phyloP scores from a whole-genome alignment of 2,329 filamentous ascomycete species.

The Calonectria henricotiae region DNA sequence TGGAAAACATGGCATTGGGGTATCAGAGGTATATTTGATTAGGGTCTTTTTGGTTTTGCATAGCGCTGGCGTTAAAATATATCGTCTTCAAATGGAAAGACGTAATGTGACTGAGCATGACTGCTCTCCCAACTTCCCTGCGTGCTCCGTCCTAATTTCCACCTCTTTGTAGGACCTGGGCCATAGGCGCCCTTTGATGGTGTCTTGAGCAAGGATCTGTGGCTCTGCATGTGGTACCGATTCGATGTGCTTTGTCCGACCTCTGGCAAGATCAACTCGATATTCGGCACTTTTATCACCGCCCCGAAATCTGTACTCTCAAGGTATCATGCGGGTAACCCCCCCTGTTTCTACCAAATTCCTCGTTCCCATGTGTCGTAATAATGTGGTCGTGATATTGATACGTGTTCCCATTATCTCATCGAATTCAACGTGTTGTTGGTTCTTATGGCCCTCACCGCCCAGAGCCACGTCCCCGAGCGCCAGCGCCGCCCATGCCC shows the following conservation, averaged over 20 bases:
- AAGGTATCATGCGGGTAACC: not conserved
- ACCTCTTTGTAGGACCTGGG: constrained; percentile 38
- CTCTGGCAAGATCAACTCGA: constrained; percentile 9
- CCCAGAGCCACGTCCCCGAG: constrained; percentile 43
- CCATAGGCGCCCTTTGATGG: not conserved
- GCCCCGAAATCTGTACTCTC: not conserved
- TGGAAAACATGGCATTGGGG: constrained; percentile 36
- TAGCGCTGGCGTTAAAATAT: constrained; percentile 53
- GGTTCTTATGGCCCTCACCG: constrained; percentile 27
- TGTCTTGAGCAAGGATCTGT: not conserved
- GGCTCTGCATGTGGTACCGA: constrained; percentile 13
- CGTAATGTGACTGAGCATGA: constrained; percentile 42
- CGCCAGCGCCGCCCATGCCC: constrained; percentile 48
- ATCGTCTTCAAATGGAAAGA: constrained; percentile 43
- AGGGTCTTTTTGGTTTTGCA: constrained; percentile 49
- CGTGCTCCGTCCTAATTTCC: constrained; percentile 37
- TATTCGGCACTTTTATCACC: not conserved
- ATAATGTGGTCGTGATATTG: constrained; percentile 29
- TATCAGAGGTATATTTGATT: constrained; percentile 40
- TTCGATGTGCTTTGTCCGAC: not conserved
- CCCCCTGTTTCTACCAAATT: constrained; percentile 3
- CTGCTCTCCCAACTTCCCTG: constrained; percentile 32
- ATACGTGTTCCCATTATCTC: constrained; percentile 22
- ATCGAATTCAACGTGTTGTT: not conserved
- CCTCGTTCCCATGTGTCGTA: constrained; percentile 31